A percentile compares a stretch with the other conserved stretches of the same genome.
Conservation (phyloP, 805 yeast species). For the Yarrowia sp. region DNA sequence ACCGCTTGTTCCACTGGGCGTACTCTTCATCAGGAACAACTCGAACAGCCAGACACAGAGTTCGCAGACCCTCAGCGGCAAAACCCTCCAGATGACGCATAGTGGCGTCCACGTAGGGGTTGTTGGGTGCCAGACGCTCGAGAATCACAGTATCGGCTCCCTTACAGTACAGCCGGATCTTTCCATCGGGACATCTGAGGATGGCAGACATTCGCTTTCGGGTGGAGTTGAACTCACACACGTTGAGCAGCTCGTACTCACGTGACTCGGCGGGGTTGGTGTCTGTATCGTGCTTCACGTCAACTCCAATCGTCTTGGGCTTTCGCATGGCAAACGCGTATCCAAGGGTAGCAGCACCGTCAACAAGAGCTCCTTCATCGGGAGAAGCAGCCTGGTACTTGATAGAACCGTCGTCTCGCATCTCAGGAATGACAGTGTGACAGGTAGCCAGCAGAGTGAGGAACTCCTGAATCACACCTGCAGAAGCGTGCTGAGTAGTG, state of each 20-base stretch:
- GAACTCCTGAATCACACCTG: constrained; percentile 70
- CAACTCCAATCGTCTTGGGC: constrained; percentile 80
- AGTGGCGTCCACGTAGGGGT: constrained; percentile 84
- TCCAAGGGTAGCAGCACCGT: constrained; percentile 92
- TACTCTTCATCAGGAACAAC: constrained; percentile 83
- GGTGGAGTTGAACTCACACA: constrained; percentile 97
- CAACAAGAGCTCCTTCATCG: constrained; percentile 97
- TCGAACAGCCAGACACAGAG: constrained; percentile 89
- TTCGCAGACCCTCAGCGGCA: constrained; percentile 94
- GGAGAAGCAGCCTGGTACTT: constrained; percentile 99
- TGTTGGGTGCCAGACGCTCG: constrained; percentile 73
- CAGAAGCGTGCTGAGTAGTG: constrained; percentile 51
- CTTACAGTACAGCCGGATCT: constrained; percentile 85
- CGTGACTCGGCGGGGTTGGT: constrained; percentile 54
- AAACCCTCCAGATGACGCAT: constrained; percentile 90
- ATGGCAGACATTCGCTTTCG: constrained; percentile 97
- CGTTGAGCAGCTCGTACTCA: constrained; percentile 79
- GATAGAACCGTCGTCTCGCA: constrained; percentile 56
- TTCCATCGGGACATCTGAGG: constrained; percentile 92
- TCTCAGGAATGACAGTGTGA: constrained; percentile 97
- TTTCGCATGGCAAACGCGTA: constrained; percentile 83
- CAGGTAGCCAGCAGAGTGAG: constrained; percentile 86
- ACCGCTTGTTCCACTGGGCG: constrained; percentile 66
- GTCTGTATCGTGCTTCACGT: constrained; percentile 49
- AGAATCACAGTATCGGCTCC: constrained; percentile 98